Evolutionary conservation across 2,329 filamentous ascomycete genomes (phyloP).

Genomic region (Nemania sp.): DNA sequence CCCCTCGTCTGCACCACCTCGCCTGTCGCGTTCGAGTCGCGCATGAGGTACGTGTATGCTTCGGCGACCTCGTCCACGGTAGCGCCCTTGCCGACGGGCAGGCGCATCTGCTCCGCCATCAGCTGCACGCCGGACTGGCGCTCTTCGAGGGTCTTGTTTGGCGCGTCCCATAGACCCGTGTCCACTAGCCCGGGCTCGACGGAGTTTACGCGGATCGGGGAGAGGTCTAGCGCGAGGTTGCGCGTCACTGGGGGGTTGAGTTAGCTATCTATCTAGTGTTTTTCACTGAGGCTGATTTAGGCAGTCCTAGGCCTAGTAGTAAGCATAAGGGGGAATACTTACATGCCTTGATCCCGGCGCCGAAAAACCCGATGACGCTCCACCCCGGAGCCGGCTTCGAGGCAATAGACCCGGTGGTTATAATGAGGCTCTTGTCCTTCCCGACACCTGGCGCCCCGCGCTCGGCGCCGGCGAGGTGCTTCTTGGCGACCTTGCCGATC

Average conservation of each 20-base stretch:
- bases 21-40: constrained; percentile 48
- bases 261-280: constrained; percentile 14
- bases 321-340: not conserved
- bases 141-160: constrained; percentile 35
- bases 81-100: constrained; percentile 40
- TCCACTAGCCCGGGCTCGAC: constrained; percentile 49
- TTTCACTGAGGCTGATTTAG: not conserved
- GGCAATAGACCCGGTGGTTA: constrained; percentile 47
- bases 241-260: constrained; percentile 39
- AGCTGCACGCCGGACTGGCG: constrained; percentile 23
- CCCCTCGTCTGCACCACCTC: constrained; percentile 48
- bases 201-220: constrained; percentile 48
- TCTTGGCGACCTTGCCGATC: constrained; percentile 50
- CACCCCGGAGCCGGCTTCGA: constrained; percentile 40
- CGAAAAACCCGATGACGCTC: constrained; percentile 44
- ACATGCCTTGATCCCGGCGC: constrained; percentile 42
- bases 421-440: constrained; percentile 40
- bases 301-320: not conserved
- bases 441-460: constrained; percentile 16
- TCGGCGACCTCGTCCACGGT: constrained; percentile 47
- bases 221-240: constrained; percentile 49
- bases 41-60: constrained; percentile 49
- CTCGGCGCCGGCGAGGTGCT: constrained; percentile 44
- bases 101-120: constrained; percentile 23
- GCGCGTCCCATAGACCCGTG: constrained; percentile 47